Percentiles rank a stretch among this genome's conserved stretches.
Conservation (phyloP, 441 rosid species). For the Hypseocharis bilobata region DNA sequence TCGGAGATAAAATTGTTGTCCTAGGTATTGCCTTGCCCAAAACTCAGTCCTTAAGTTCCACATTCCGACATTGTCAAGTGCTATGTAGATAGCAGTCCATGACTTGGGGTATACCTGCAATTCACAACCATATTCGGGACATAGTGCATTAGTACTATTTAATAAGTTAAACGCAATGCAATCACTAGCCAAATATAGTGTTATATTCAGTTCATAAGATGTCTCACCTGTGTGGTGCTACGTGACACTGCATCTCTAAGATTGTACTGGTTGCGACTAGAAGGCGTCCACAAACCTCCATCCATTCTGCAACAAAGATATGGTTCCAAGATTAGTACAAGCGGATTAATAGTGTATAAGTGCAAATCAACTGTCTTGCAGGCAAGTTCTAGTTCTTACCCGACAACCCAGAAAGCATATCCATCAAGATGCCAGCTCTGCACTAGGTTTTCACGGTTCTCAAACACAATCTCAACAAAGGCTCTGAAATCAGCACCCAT, state of each 20-base stretch:
- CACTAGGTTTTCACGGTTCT: slow-evolving; percentile 44
- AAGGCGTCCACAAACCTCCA: slow-evolving; percentile 44
- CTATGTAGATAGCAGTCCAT: slow-evolving; percentile 57
- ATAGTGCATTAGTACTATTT: too few relatives aligned
- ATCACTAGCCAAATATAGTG: too few relatives aligned
- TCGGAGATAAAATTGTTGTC: slow-evolving; percentile 52
- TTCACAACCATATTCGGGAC: too few relatives aligned
- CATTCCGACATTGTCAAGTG: slow-evolving; percentile 61
- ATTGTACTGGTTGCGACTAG: slow-evolving; percentile 46
- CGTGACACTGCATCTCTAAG: slow-evolving; percentile 53
- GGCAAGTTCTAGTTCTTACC: slow-evolving; percentile 31
- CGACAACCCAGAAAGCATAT: slow-evolving; percentile 59
- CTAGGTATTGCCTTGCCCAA: slow-evolving; percentile 63
- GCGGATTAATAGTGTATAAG: background rate
- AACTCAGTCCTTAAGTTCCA: slow-evolving; percentile 57
- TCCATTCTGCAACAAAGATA: slow-evolving; percentile 43
- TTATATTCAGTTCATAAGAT: too few relatives aligned
- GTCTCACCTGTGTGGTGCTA: slow-evolving; percentile 44
- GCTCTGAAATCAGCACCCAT: slow-evolving; percentile 48
- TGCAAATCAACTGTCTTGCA: background rate
- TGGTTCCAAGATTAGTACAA: background rate
- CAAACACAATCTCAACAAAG: slow-evolving; percentile 52
- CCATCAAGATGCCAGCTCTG: slow-evolving; percentile 68
- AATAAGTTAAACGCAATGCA: too few relatives aligned
- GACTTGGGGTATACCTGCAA: slow-evolving; percentile 58